Percentiles rank a stretch among this genome's conserved stretches.
Evolutionary conservation across 176 grass and related monocot species (phyloP).

Genomic region (Tuctoria greenei): DNA sequence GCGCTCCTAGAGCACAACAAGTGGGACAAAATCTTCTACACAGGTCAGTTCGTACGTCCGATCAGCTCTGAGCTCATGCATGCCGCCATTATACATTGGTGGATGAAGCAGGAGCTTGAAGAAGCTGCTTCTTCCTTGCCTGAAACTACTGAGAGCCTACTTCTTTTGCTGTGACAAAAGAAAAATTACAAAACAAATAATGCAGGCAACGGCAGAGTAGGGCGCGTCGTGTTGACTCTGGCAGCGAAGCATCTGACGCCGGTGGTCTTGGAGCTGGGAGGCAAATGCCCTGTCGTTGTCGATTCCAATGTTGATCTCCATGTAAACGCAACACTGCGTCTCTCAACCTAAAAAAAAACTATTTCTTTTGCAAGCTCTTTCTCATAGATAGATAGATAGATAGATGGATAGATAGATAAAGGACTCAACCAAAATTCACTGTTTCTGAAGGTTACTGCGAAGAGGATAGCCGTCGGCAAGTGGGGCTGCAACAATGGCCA

Average conservation of each 20-base stretch:
- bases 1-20: constrained; percentile 78
- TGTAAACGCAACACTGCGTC: constrained; percentile 46
- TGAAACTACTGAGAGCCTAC: background rate
- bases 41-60: constrained; percentile 42
- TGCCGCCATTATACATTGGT: background rate
- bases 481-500: constrained; percentile 96
- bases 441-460: constrained; percentile 54
- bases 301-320: constrained; percentile 71
- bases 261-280: constrained; percentile 83
- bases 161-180: background rate
- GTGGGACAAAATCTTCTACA: constrained; percentile 98
- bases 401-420: too few relatives aligned
- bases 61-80: background rate
- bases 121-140: background rate
- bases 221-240: constrained; percentile 63
- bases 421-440: background rate
- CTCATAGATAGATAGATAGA: too few relatives aligned
- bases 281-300: constrained; percentile 86
- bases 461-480: constrained; percentile 78
- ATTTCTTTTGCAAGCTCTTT: too few relatives aligned
- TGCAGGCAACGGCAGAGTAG: constrained; percentile 72
- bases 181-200: too few relatives aligned
- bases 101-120: background rate
- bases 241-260: constrained; percentile 92
- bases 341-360: too few relatives aligned